Evolutionary conservation across 805 yeast genomes (phyloP), one percentile per base, ranked within the genome.

Genomic region (Kurtzmaniella fragi): DNA sequence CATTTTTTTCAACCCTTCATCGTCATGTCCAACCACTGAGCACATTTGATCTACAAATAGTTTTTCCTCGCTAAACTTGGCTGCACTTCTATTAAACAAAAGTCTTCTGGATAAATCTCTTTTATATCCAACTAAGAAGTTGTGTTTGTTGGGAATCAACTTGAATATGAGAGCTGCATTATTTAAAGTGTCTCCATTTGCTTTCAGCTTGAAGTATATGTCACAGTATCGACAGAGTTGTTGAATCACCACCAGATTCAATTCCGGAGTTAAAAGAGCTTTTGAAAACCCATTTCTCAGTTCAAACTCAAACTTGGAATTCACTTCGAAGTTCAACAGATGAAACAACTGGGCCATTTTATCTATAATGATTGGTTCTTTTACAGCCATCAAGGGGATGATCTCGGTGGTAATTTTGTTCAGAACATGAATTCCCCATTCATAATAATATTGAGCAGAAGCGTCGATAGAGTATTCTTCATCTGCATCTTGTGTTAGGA

Each of bases 81-180:
- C 34, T 7, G 31, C 32, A 5, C 47, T 47, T 27, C 47, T 54
- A 23, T 53, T 50, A 17, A 62, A 37, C 31, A 68, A 50, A 35
- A 69, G 50, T 38, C 75, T 47, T 35, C 54, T 56, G 3, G 71
- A 63, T n/a, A 69, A 49, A 29, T 65, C 69, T 29, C 52, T 52
- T 39, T 58, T 59, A 46, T 65, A 69, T 2, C 45, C 40, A 1
- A 44, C 32, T 3, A 64, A 40, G 38, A 68, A 66, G 12, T 57
- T 63, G 23, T 43, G 46, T 37, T 69, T 69, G 47, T 59, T 63
- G 35, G 54, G 49, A 4, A 69, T 38, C 7, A 56, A 51, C 28
- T 62, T 59, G 54, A 64, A 68, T 6, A 67, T 48, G 2, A 47
- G 42, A 20, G 57, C 31, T 16, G 54, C 56, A 5, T 51, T 50